Base-by-base conservation (phyloP, 139 green algal genomes). In the Ettlia oleoabundans region DNA sequence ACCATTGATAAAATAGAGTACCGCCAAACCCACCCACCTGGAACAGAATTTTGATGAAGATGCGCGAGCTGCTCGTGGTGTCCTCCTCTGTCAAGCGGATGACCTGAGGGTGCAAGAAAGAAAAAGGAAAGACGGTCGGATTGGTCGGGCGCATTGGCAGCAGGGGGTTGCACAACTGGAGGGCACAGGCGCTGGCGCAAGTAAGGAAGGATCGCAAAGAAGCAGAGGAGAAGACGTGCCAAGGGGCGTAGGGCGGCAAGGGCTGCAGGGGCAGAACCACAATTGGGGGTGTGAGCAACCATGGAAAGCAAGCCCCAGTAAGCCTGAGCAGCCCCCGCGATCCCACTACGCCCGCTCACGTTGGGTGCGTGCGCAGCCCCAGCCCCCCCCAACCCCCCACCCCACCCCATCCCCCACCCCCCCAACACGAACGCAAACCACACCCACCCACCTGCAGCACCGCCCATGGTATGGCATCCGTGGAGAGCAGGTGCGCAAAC, bases 41-140 rank as follows among this genome's bases (percentile, higher is more conserved):
- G 90, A 99, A 98, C 37, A 99, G 91, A 88, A 98, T 98, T 86
- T 99, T 99, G 89, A 99, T 97, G 91, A 99, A 99, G 89, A 99
- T 99, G 76, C 97, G 92, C 19, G 93, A 96, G 28, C 92, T 96
- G 37, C 95, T 98, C 38, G 97, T 98, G 63, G 97, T 99, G 82
- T 98, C 96, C 38, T 98, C 97, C 87, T 99, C 97, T 1, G 97
- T 99, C 26, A 99, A 84, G 0, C 91, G 87, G 22, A 99, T 95
- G 81, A 86, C 91, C 1, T 67, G 71, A 74, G 43, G 22, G 5
- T 0, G 26, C 47, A 58, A 10, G 15, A 58, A 58, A 58, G 47
- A 58, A 10, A 65, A n/a, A 33, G 22, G 64, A 33, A n/a, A 41
- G 15, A 47, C 43, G 30, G 4, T 3, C 4, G 5, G n/a, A n/a